Base-by-base conservation (phyloP, 495 filamentous ascomycete genomes). In the Podospora appendiculata region DNA sequence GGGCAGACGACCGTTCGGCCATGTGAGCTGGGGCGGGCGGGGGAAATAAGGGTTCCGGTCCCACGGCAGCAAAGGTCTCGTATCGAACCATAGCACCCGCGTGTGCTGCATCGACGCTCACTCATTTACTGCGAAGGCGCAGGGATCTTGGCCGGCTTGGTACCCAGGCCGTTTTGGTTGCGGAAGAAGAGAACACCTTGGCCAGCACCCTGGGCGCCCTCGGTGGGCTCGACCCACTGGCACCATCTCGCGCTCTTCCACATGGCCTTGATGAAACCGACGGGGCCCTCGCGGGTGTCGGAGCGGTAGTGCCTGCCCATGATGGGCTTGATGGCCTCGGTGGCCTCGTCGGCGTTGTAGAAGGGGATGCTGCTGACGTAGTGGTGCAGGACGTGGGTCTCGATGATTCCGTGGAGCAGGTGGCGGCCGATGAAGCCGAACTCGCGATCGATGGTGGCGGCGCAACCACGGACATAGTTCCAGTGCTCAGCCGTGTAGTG, bases 341-440 rank as follows among this genome's bases (percentile, higher is more conserved):
- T 84, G 40, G 90, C 90, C 72, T 93, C 88, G 62, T 93, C 89
- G 58, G 89, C 89, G 58, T 93, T 80, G 74, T 95, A 94, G 72
- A 94, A 94, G 47, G 89, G 90, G 51, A 94, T 95, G 57, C 79
- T 82, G 65, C 79, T 81, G 59, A 93, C 82, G 64, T 89, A 86
- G 76, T 94, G 89, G 75, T 95, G 89, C 41, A 92, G 78, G 50
- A 95, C 89, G 73, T 94, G 89, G 45, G 88, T 90, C 71, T 95
- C 90, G 68, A 92, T 86, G 66, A 94, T 93, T 63, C 89, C 88
- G 74, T 95, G 89, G 71, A 95, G 79, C 57, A 95, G 77, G 57
- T 85, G 80, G 52, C 88, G 86, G 38, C 90, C 90, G 63, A 91
- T 85, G 73, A 92, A 93, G 48, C 90, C 89, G 58, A 91, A 88